phyloP scores from a whole-genome alignment of 2,329 filamentous ascomycete genomes.

The Paecilomyces sp. region DNA sequence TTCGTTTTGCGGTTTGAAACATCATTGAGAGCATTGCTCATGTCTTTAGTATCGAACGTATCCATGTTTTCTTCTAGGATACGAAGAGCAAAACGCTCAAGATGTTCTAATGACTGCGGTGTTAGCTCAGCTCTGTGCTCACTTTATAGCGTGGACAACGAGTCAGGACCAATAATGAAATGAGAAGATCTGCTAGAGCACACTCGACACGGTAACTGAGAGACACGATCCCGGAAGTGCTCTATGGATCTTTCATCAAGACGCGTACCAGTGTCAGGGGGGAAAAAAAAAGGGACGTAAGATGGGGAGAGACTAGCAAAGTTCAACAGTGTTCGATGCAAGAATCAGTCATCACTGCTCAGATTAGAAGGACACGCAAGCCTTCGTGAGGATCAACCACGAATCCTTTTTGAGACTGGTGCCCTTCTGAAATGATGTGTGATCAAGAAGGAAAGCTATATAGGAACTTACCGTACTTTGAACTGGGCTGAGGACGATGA shows the following conservation, averaged over 20 bases:
- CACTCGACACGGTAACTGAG: not conserved
- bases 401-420: not conserved
- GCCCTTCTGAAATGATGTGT: not conserved
- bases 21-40: conserved; percentile 16
- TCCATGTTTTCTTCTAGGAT: not conserved
- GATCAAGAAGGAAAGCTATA: not conserved
- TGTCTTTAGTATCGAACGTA: conserved; percentile 13
- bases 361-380: not conserved
- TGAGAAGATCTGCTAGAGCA: not conserved
- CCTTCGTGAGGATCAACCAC: not conserved
- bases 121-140: not conserved
- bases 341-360: not conserved
- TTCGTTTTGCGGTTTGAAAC: conserved; percentile 9
- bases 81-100: not conserved
- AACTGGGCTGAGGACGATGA: not conserved
- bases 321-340: not conserved
- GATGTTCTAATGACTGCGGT: not conserved
- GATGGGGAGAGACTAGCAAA: not conserved
- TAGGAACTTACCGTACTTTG: not conserved
- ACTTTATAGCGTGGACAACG: not conserved
- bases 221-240: too few relatives aligned
- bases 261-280: not conserved
- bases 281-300: not conserved
- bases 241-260: too few relatives aligned
- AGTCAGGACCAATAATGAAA: not conserved